Evolutionary conservation across 2,329 filamentous ascomycete genomes (phyloP), one percentile per base, ranked within the genome.

Genomic region (Botryotinia globosa): DNA sequence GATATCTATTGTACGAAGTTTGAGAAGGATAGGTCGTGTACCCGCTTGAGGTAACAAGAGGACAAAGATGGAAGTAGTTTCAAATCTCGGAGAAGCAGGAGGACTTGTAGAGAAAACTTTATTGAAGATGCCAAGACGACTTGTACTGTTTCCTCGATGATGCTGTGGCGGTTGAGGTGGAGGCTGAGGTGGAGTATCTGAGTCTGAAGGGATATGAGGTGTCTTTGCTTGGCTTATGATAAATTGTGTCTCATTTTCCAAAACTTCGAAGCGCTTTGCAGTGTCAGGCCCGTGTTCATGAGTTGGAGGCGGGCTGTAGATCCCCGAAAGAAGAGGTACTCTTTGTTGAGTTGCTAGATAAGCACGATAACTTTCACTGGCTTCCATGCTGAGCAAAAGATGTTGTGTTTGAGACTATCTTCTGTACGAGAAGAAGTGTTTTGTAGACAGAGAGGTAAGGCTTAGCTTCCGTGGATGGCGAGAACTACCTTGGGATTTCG

Each of bases 1-100:
- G 8, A 72, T 62, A 34, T 72, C 71, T n/a, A 72, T 69, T n/a
- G 71, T 72, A 37, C 71, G 71, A 22, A 72, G 12, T 6, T 44
- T 61, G 56, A 72, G 65, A 25, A 72, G 56, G n/a, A 69, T 18
- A 6, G 71, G 65, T 3, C 42, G 65, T 42, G 54, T 62, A 10
- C 71, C 71, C 3, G 54, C 48, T 69, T 72, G 71, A 42, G 71
- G 71, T 32, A 72, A 44, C 10, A 72, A 25, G 37, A 72, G 54
- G 29, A 72, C 29, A 32, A 34, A 56, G 34, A 72, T 32, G 14
- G 56, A 72, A 34, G 44, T 48, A 44, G 71, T 72, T 63, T 69
- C 64, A 25, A 72, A 16, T 32, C 34, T 39, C n/a, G 62, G 70
- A 39, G 70, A 67, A 20, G 51, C 29, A 58, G 70, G 70, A 37